phyloP scores from a whole-genome alignment of 495 filamentous ascomycete genomes.

The Talaromyces nanjingensis region DNA sequence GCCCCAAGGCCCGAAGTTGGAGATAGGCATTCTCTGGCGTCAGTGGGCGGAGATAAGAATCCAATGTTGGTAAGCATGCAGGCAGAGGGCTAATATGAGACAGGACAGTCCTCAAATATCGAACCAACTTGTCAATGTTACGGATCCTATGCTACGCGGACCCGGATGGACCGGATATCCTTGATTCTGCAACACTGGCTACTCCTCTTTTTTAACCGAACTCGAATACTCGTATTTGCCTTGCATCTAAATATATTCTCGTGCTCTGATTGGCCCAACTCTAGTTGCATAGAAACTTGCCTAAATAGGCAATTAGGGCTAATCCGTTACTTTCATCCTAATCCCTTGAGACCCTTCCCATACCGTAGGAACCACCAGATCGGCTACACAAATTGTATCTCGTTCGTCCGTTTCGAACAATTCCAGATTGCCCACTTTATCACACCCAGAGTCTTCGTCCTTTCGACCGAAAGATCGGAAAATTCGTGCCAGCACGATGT shows the following conservation, averaged over 20 bases:
- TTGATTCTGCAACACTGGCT: background rate
- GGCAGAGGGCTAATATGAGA: background rate
- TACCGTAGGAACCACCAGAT: background rate
- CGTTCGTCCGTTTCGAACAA: constrained; percentile 19
- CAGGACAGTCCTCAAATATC: background rate
- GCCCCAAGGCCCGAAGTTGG: background rate
- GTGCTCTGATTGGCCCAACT: background rate
- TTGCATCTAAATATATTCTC: background rate
- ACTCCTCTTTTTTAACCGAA: background rate
- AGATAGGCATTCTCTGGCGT: background rate
- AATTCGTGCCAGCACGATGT: constrained; percentile 33
- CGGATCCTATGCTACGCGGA: background rate
- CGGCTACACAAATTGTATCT: background rate
- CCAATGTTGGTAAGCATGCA: background rate
- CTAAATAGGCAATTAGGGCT: background rate
- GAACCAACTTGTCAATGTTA: background rate
- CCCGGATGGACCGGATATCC: background rate
- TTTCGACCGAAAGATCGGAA: constrained; percentile 29
- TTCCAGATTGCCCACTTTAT: constrained; percentile 13
- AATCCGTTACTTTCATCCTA: background rate
- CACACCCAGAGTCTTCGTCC: background rate
- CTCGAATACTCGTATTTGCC: too few relatives aligned
- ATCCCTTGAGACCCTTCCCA: background rate
- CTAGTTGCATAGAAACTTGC: background rate
- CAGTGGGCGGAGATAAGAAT: background rate